A percentile compares a stretch with the other conserved stretches of the same genome.
Evolutionary conservation across 163 green algal species (phyloP).

Genomic region (Prototheca cutis): DNA sequence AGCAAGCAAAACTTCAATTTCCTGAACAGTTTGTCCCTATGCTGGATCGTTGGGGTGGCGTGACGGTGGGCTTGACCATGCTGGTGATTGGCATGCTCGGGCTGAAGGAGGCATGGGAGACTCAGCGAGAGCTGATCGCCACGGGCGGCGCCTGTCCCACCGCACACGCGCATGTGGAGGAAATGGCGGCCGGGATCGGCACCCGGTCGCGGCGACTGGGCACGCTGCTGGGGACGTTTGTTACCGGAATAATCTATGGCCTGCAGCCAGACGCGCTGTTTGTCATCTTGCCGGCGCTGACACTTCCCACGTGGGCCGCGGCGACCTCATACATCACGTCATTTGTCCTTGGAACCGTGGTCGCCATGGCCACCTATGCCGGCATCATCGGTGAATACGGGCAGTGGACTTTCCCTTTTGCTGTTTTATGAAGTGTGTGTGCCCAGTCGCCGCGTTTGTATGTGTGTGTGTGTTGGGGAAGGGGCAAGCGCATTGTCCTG

Average conservation of each 20-base stretch:
- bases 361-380: slow-evolving; percentile 94
- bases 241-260: slow-evolving; percentile 91
- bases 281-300: slow-evolving; percentile 88
- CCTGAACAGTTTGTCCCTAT: slow-evolving; percentile 59
- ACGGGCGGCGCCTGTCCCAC: background rate
- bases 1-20: too few relatives aligned
- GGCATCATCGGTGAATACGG: slow-evolving; percentile 68
- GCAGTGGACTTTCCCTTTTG: too few relatives aligned
- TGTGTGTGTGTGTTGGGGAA: too few relatives aligned
- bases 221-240: slow-evolving; percentile 57
- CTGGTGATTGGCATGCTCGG: slow-evolving; percentile 82
- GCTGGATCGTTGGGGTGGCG: slow-evolving; percentile 58
- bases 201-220: background rate
- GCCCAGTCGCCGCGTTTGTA: background rate
- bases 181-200: background rate
- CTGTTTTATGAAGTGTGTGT: background rate
- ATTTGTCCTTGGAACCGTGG: slow-evolving; percentile 92
- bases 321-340: slow-evolving; percentile 79
- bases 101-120: slow-evolving; percentile 72
- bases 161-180: too few relatives aligned
- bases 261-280: slow-evolving; percentile 97
- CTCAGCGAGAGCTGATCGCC: background rate
- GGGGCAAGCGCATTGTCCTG: too few relatives aligned
- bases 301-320: slow-evolving; percentile 81
- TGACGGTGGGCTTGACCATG: slow-evolving; percentile 79